These are phyloP conservation scores for Ordospora pajunii DNA, from an alignment of 371 early-diverging fungal genomes.

Conservation along the genomic window DNA sequence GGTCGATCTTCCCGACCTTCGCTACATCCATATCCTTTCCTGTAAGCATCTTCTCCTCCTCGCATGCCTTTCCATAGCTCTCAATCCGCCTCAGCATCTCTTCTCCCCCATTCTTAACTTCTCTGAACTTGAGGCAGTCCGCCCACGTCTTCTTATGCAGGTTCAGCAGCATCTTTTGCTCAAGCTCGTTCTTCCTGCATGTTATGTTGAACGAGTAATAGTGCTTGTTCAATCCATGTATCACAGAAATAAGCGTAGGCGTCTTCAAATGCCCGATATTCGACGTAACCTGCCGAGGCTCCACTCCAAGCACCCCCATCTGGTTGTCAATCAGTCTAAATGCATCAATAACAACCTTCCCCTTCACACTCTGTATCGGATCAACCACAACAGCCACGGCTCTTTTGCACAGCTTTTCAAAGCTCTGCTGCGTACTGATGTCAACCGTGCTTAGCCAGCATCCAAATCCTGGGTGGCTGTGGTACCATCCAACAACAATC, in stretches of 20 bases:
- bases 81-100: slow-evolving; percentile 41
- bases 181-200: slow-evolving; percentile 93
- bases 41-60: slow-evolving; percentile 50
- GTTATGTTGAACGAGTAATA: slow-evolving; percentile 97
- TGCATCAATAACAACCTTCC: slow-evolving; percentile 99
- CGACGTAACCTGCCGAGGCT: slow-evolving; percentile 94
- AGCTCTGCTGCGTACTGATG: slow-evolving; percentile 90
- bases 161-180: slow-evolving; percentile 95
- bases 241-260: slow-evolving; percentile 84
- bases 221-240: slow-evolving; percentile 96
- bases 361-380: slow-evolving; percentile 98
- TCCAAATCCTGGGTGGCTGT: slow-evolving; percentile 99
- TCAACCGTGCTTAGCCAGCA: slow-evolving; percentile 99
- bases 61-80: slow-evolving; percentile 48
- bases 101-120: slow-evolving; percentile 70
- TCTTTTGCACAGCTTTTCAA: slow-evolving; percentile 85
- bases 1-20: slow-evolving; percentile 57
- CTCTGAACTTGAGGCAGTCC: slow-evolving; percentile 75
- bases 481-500: slow-evolving; percentile 99
- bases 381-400: slow-evolving; percentile 98
- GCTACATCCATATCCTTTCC: slow-evolving; percentile 52
- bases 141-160: slow-evolving; percentile 97
- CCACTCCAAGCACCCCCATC: slow-evolving; percentile 73
- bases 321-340: slow-evolving; percentile 91
- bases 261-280: slow-evolving; percentile 98